phyloP scores from a whole-genome alignment of 331 rosid genomes.

The Malus hybrid region DNA sequence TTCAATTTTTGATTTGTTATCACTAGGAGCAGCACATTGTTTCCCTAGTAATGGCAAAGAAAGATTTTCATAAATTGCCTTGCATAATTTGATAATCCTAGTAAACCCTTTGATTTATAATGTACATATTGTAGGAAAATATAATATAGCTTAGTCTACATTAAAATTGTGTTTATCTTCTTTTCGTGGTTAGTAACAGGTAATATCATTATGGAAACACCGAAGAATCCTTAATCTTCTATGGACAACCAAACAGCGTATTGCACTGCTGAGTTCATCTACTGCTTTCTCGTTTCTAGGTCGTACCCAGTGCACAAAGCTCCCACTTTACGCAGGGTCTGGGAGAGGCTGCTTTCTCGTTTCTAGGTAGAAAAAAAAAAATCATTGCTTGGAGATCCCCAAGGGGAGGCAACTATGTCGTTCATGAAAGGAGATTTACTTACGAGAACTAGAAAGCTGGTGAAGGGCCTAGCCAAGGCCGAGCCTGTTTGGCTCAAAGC shows the following conservation, averaged over 20 bases:
- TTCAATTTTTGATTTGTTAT: not conserved
- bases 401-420: conserved; percentile 45
- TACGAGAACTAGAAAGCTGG: conserved; percentile 65
- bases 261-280: not conserved
- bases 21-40: not conserved
- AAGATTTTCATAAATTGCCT: not conserved
- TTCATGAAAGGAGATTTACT: conserved; percentile 77
- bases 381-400: not conserved
- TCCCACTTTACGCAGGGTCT: no score
- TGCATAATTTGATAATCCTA: not conserved
- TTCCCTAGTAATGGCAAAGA: not conserved
- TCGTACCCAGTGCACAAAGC: not conserved
- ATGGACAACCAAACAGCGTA: no score
- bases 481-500: conserved; percentile 96
- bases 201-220: not conserved
- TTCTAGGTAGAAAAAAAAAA: not conserved
- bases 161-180: not conserved
- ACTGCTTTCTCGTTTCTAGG: conserved; percentile 9
- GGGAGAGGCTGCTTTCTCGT: not conserved
- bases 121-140: not conserved
- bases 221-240: no score
- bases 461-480: conserved; percentile 74
- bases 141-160: no score
- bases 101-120: not conserved
- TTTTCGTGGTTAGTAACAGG: not conserved